These are phyloP conservation scores for Diaporthe vexans DNA, from an alignment of 2,329 filamentous ascomycete species.

Conservation along the genomic window DNA sequence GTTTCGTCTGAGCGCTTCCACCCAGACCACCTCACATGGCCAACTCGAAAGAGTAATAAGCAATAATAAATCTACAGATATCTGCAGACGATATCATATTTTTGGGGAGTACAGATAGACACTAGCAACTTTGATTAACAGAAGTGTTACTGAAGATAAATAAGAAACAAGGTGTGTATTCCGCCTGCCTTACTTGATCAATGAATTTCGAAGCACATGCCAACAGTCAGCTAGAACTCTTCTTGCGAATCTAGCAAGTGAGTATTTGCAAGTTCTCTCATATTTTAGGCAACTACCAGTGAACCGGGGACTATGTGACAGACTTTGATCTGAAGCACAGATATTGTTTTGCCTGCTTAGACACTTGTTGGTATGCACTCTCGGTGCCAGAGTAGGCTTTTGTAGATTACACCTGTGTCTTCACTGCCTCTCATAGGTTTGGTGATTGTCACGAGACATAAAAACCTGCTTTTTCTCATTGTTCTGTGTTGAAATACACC, in stretches of 20 bases:
- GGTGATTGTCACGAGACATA: neutral
- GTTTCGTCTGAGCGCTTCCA: neutral
- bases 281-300: too few relatives aligned
- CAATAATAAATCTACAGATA: neutral
- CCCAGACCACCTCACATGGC: neutral
- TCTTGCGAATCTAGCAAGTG: neutral
- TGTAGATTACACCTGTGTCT: too few relatives aligned
- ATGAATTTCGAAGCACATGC: too few relatives aligned
- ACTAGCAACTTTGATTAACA: too few relatives aligned
- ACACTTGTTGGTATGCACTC: neutral
- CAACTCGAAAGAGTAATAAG: neutral
- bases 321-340: too few relatives aligned
- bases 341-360: neutral
- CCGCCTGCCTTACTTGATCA: too few relatives aligned
- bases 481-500: too few relatives aligned
- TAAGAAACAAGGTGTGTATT: neutral
- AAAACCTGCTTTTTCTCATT: neutral
- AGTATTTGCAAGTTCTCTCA: neutral
- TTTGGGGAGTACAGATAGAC: neutral
- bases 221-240: too few relatives aligned
- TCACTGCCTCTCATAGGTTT: neutral
- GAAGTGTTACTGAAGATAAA: neutral
- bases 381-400: neutral
- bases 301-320: neutral
- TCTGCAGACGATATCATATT: accelerated